Evolutionary conservation across 352 stramenopile species (phyloP).

Genomic region (Pythium folliculosum): DNA sequence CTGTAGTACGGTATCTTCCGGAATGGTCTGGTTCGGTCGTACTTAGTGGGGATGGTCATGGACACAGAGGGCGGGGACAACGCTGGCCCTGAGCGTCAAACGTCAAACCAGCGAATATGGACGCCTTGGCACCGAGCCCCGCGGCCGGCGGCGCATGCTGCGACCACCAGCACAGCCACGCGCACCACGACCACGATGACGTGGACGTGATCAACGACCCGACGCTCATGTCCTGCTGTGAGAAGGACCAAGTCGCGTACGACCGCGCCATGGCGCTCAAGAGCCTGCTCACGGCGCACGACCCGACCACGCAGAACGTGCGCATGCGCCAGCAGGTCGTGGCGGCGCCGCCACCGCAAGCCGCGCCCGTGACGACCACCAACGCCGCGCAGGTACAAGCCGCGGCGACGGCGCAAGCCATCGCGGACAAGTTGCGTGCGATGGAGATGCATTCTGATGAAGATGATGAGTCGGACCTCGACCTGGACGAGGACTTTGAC

Average conservation of each 20-base stretch:
- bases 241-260: slow-evolving; percentile 57
- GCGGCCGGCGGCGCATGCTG: slow-evolving; percentile 10
- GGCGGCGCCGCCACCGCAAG: slow-evolving; percentile 30
- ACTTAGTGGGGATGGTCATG: neutral
- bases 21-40: neutral
- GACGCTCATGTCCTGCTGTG: slow-evolving; percentile 68
- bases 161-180: slow-evolving; percentile 31
- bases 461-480: slow-evolving; percentile 37
- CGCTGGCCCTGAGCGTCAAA: too few relatives aligned
- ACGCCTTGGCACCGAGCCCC: neutral
- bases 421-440: slow-evolving; percentile 13
- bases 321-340: slow-evolving; percentile 65
- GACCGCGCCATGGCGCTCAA: slow-evolving; percentile 71
- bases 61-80: too few relatives aligned
- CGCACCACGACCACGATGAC: slow-evolving; percentile 30
- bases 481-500: slow-evolving; percentile 48
- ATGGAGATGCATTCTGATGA: slow-evolving; percentile 24
- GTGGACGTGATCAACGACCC: slow-evolving; percentile 52
- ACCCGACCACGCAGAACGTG: slow-evolving; percentile 54
- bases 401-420: slow-evolving; percentile 1
- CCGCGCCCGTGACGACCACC: neutral
- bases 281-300: slow-evolving; percentile 51
- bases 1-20: too few relatives aligned
- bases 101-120: neutral
- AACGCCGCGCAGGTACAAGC: slow-evolving; percentile 10